These are phyloP conservation scores for Trichopus zeylanicus DNA, from an alignment of 116 monocot genomes.

Conservation along the genomic window DNA sequence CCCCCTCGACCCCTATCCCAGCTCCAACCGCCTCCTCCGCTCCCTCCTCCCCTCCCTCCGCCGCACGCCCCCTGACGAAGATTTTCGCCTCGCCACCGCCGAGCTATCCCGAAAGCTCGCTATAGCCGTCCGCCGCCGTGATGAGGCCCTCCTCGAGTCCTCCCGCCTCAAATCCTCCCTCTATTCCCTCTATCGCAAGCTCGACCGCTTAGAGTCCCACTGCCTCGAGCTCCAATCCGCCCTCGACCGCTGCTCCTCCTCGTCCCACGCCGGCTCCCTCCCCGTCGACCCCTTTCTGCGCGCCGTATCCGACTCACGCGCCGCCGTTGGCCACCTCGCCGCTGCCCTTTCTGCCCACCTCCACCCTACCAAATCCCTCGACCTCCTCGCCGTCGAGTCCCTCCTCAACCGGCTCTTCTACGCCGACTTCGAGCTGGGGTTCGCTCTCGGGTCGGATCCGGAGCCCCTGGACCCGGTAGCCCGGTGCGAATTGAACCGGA, in stretches of 20 bases:
- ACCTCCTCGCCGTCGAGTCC: slow-evolving; percentile 27
- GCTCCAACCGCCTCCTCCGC: slow-evolving; percentile 19
- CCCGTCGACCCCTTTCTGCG: slow-evolving; percentile 40
- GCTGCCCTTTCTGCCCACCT: slow-evolving; percentile 38
- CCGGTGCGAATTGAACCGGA: slow-evolving; percentile 31
- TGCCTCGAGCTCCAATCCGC: slow-evolving; percentile 32
- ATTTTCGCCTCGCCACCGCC: slow-evolving; percentile 48
- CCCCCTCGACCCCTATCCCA: slow-evolving; percentile 28
- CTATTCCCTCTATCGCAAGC: slow-evolving; percentile 61
- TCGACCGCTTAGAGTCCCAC: slow-evolving; percentile 40
- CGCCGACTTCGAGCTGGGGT: slow-evolving; percentile 56
- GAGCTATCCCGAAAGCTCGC: slow-evolving; percentile 75
- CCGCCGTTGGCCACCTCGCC: slow-evolving; percentile 46
- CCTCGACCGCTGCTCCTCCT: slow-evolving; percentile 5
- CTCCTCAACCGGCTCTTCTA: slow-evolving; percentile 69
- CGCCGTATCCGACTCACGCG: slow-evolving; percentile 37
- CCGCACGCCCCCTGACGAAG: slow-evolving; percentile 14
- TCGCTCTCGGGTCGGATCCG: slow-evolving; percentile 5
- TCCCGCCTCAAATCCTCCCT: slow-evolving; percentile 56
- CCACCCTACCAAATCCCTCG: slow-evolving; percentile 14
- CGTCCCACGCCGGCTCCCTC: background rate
- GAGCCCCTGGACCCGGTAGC: slow-evolving; percentile 36
- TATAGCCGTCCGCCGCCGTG: slow-evolving; percentile 41
- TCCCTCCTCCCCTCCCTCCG: slow-evolving; percentile 38
- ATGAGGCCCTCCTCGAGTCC: slow-evolving; percentile 60